Percentiles rank a stretch among this genome's conserved stretches.
phyloP scores from a whole-genome alignment of 163 green algal species.

The Scenedesmus sp. region DNA sequence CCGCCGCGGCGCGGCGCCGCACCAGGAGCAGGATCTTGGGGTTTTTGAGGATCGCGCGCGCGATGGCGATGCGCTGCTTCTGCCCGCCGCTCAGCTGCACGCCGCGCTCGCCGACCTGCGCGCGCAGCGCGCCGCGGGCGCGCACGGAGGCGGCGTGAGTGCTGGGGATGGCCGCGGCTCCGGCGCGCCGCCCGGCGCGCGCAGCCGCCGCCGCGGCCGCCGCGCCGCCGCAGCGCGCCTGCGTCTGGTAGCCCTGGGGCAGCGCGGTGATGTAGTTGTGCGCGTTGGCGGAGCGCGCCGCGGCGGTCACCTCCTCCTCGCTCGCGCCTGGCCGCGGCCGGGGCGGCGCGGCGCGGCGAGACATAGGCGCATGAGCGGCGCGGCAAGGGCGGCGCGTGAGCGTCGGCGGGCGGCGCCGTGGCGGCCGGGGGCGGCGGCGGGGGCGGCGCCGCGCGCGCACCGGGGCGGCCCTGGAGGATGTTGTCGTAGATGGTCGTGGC shows the following conservation, averaged over 20 bases:
- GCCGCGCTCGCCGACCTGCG: slow-evolving; percentile 78
- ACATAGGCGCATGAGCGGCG: too few species aligned
- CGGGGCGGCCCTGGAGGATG: slow-evolving; percentile 69
- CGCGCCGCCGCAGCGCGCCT: slow-evolving; percentile 31
- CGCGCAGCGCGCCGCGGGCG: not conserved
- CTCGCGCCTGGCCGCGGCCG: slow-evolving; percentile 37
- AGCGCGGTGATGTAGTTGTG: slow-evolving; percentile 79
- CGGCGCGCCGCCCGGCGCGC: too few species aligned
- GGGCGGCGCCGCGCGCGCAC: not conserved
- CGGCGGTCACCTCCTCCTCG: slow-evolving; percentile 59
- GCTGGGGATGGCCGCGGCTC: too few species aligned
- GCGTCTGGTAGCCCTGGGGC: slow-evolving; percentile 64
- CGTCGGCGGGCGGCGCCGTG: too few species aligned
- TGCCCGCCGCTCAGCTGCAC: slow-evolving; percentile 78
- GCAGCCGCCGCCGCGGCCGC: too few species aligned
- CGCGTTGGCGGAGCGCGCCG: slow-evolving; percentile 70
- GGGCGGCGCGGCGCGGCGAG: too few species aligned
- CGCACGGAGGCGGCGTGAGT: too few species aligned
- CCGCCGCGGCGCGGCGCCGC: too few species aligned
- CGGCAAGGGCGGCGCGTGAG: too few species aligned
- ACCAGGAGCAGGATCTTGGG: slow-evolving; percentile 60
- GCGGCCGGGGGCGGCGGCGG: too few species aligned
- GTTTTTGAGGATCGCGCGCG: slow-evolving; percentile 84
- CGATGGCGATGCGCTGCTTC: slow-evolving; percentile 91
- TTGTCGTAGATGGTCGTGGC: slow-evolving; percentile 90